Evolutionary conservation across 768 basidiomycete species (phyloP), one percentile per base, ranked within the genome.

Genomic region (Coprinopsis sp.): DNA sequence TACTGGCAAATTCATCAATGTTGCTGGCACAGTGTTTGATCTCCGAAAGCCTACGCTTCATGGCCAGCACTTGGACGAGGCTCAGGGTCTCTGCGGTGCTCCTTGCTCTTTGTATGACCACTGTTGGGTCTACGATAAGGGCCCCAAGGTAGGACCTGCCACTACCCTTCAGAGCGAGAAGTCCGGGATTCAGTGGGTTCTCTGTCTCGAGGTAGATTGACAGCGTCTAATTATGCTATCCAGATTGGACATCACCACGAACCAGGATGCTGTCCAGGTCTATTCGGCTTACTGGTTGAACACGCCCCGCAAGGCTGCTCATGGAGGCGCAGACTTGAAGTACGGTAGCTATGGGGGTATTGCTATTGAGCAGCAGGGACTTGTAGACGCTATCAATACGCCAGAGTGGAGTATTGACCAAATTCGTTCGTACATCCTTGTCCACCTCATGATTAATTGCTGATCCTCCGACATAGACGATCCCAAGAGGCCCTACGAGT

Each of bases 381-480:
- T 72, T 50, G 63, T 79, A 34, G 77, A 72, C 55, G 77, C 77
- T 10, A 77, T 79, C 44, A 76, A 80, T 50, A 76, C 70, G 4
- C 78, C 77, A 0, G 71, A 78, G 56, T 80, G 74, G 74, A 61
- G 62, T 14, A 65, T 76, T 2, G 69, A 79, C 56, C 74, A 77
- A 52, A 77, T 79, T 37, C 74, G 74, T 77, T 51, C 54, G 75
- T 66, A 27, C 27, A 43, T 23, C 16, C 23, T 25, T 38, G 6
- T 36, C 37, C 14, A 28, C 33, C 33, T 27, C 18, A 21, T 33
- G 29, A 28, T 43, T 27, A 27, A 1, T 45, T 42, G 36, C 16
- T 37, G 21, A 51, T 43, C 11, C 16, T 22, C 29, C 3, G 28
- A 11, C 24, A 23, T 47, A 74, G 74, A 77, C 58, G 57, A 63